Base-by-base conservation (phyloP, 352 stramenopile genomes). In the Globisporangium nagaii region DNA sequence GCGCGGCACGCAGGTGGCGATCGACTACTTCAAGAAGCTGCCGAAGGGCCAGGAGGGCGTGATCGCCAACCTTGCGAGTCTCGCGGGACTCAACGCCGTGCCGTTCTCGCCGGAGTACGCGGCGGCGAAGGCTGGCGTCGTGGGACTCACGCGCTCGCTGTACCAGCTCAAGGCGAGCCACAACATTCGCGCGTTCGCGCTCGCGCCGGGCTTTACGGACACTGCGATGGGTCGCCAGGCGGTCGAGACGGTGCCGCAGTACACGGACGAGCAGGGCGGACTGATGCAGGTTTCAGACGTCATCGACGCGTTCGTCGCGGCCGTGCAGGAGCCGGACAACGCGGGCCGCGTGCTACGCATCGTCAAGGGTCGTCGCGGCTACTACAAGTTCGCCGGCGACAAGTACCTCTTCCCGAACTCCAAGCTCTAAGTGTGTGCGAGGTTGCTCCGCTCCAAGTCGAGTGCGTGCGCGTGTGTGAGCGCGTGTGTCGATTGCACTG, bases 71-170 rank as follows among this genome's bases (percentile, higher is more conserved):
- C 56, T 90, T 13, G 68, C 72, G 36, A 91, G 79, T 32, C 73
- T 91, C 53, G 76, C 80, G 0, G 79, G 74, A 2, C 53, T 90
- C 0, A 71, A 73, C 48, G 44, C 76, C 2, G 68, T 79, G 32
- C 60, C 68, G 20, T 88, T 86, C 56, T 66, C 62, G 40, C 78
- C 80, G 1, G 78, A 88, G 35, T 93, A 93, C 44, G 70, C 71
- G 3, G 80, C 80, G 0, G 79, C 80, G 22, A 93, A 93, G 59
- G 73, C 77, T 19, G 83, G 80, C 15, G 80, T 93, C 36, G 70
- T 91, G 22, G 69, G 71, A 9, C 84, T 93, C 52, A 90, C 80
- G 55, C 72, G 76, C 31, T 89, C 83, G 44, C 60, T 85, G 46
- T 77, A 75, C 48, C 62, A 68, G 27, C 55, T 85, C 36, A 74